Evolutionary conservation across 2,329 filamentous ascomycete genomes (phyloP).

Genomic region (Penicillium sp.): DNA sequence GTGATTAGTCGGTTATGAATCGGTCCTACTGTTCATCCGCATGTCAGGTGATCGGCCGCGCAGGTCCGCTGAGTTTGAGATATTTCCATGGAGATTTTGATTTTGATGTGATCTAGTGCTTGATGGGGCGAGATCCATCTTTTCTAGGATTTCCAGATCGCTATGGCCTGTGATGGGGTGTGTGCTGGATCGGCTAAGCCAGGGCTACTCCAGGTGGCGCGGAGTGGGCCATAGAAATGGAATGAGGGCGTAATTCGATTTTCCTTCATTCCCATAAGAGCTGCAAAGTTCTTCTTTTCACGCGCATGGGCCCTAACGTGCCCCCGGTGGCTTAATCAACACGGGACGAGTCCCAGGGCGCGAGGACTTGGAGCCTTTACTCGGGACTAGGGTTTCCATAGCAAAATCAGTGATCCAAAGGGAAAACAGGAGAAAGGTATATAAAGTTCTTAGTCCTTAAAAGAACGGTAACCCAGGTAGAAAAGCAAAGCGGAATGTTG

Average conservation of each 20-base stretch:
- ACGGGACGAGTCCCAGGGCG: background rate
- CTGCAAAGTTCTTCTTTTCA: background rate
- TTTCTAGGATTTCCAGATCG: background rate
- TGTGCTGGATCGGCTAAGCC: constrained; percentile 11
- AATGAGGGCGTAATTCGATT: background rate
- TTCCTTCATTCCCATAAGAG: background rate
- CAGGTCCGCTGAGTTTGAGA: background rate
- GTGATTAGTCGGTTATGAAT: background rate
- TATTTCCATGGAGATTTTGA: background rate
- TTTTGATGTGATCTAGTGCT: background rate
- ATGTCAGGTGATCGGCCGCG: constrained; percentile 11
- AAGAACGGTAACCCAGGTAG: background rate
- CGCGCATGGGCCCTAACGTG: background rate
- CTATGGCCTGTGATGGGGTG: background rate
- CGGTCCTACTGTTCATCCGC: background rate
- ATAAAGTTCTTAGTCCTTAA: background rate
- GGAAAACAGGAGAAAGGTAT: background rate
- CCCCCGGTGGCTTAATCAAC: background rate
- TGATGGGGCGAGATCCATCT: background rate
- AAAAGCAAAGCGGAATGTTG: background rate
- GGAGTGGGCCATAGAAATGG: background rate
- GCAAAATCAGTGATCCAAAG: background rate
- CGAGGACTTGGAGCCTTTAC: background rate
- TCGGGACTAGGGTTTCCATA: no score
- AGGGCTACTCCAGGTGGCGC: constrained; percentile 14